These are phyloP conservation scores for Cerrena zonata DNA, from an alignment of 1,284 basidiomycete genomes.

Conservation along the genomic window DNA sequence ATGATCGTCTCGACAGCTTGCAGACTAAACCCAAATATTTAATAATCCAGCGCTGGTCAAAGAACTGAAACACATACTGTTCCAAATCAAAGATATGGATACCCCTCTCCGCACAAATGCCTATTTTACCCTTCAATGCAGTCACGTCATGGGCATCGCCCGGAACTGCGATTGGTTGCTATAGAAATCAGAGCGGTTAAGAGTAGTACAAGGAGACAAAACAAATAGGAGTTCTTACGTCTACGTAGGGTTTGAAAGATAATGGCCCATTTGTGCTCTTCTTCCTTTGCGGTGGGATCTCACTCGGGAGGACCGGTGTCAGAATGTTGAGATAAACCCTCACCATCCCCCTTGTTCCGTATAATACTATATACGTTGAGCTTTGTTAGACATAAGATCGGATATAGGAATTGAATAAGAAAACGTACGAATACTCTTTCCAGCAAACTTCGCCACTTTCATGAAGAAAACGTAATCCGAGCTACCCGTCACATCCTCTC, in stretches of 20 bases:
- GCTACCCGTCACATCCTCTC: conserved; percentile 50
- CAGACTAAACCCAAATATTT: conserved; percentile 3
- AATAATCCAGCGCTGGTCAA: background rate
- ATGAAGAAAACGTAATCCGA: conserved; percentile 54
- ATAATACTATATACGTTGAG: conserved; percentile 48
- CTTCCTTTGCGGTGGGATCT: conserved; percentile 29
- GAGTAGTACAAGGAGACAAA: background rate
- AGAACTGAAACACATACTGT: conserved; percentile 41
- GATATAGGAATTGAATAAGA: background rate
- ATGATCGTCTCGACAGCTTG: conserved; percentile 42
- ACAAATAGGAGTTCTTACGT: conserved; percentile 38
- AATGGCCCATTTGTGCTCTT: conserved; percentile 17
- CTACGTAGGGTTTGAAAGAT: conserved; percentile 56
- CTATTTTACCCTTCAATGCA: conserved; percentile 54
- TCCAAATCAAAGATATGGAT: conserved; percentile 61
- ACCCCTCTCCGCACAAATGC: conserved; percentile 57
- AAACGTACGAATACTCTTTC: conserved; percentile 46
- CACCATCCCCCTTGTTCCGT: conserved; percentile 56
- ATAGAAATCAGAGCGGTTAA: background rate
- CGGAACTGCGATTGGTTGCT: conserved; percentile 60
- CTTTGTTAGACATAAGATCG: background rate
- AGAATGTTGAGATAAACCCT: conserved; percentile 47
- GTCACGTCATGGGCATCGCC: conserved; percentile 59
- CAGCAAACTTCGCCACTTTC: conserved; percentile 46
- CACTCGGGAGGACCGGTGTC: conserved; percentile 33